Evolutionary conservation across 2,329 filamentous ascomycete species (phyloP), one percentile per base, ranked within the genome.

Genomic region (Cercospora zeina): DNA sequence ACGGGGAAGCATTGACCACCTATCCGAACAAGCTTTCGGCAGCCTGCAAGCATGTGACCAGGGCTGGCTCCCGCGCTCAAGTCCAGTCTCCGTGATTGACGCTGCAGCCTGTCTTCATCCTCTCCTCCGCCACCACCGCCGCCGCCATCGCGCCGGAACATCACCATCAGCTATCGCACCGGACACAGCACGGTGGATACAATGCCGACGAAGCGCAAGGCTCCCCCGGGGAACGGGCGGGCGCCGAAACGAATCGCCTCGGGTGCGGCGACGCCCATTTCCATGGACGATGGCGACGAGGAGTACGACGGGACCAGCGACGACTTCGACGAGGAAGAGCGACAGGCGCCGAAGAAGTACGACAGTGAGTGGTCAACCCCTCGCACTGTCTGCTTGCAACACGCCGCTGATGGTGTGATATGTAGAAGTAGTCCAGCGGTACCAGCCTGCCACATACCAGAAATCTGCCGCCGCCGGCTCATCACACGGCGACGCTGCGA

Each of bases 261-360:
- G 67, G 77, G 77, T 65, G 69, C 72, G 50, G 70, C 70, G 57
- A 76, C 81, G 71, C 78, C 73, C 69, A 75, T 74, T 69, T 78
- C 72, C 75, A 79, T 82, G 61, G 81, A 82, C 67, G 83, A 85
- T 70, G 84, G 86, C 67, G 87, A 83, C 72, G 82, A 82, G 24
- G 81, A 81, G 27, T 84, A 86, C 67, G 87, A 83, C 71, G 82
- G 81, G 27, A 80, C 81, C 30, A 71, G 61, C 31, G 66, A 70
- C 21, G 68, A 71, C 21, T 66, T 63, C 11, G 59, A 67, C 33
- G 67, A 68, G 39, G 66, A 78, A 75, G 65, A 67, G 51, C 50
- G 64, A 42, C 62, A 64, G 45, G 64, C 64, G 47, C 59, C 68
- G 47, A 59, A 62, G 58, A 69, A 72, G 64, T 72, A 70, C 59